Evolutionary conservation across 352 stramenopile genomes (phyloP), one percentile per base, ranked within the genome.

Genomic region (Blastocystis sp.): DNA sequence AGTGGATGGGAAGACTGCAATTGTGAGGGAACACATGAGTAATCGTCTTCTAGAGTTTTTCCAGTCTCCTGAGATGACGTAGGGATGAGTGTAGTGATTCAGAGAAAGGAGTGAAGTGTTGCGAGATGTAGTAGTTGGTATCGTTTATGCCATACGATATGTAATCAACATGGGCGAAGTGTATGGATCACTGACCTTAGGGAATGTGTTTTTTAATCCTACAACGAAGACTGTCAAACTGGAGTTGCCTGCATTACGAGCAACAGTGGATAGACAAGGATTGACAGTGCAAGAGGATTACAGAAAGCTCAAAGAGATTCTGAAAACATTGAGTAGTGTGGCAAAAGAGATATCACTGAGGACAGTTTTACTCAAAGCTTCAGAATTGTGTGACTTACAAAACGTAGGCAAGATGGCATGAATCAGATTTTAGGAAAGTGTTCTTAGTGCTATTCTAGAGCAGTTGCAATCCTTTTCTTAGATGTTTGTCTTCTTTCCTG

Each of bases 111-210:
- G 47, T 9, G 62, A 73, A 41, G 39, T 9, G 29, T 15, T 43
- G 23, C 9, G 29, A 5, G 73, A 66, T 2, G 47, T 26, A 18
- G 50, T 23, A 37, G 26, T 39, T 7, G 23, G 43, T 0, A 15
- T 84, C 1, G 53, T 84, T 26, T 68, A 84, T 43, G 73, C 53
- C 8, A 1, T 84, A 43, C 73, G 73, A 11, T 84, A 84, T 64
- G 50, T 64, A 8, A 29, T 20, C 11, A 66, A 23, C 73, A 45
- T 54, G 15, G 45, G 43, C 34, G 73, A 84, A n/a, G 20, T 84
- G 13, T 84, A 84, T 34, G 73, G 73, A 23, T 68, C 73, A n/a
- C n/a, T 84, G 47, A 26, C 9, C 2, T 23, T 84, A 26, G 41
- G 62, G 2, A 34, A 66, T 18, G 20, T 84, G 2, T 84, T 55